These are phyloP conservation scores for Boletus subcaerulescens DNA, from an alignment of 768 basidiomycete genomes.

Conservation along the genomic window DNA sequence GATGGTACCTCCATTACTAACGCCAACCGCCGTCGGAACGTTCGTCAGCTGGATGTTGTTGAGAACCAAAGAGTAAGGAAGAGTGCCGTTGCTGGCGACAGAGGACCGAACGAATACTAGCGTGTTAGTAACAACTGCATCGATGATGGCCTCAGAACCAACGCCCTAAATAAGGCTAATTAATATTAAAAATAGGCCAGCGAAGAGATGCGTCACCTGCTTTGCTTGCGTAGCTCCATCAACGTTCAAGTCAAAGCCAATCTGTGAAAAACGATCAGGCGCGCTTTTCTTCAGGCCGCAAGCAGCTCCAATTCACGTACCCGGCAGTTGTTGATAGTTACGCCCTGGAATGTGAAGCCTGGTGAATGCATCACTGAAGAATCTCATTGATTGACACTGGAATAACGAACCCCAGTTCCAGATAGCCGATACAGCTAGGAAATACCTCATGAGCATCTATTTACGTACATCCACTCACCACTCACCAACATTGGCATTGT, in stretches of 20 bases:
- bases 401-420: slow-evolving; percentile 43
- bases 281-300: background rate
- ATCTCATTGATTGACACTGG: background rate
- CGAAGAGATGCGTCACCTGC: slow-evolving; percentile 28
- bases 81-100: slow-evolving; percentile 14
- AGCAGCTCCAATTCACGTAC: background rate
- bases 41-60: slow-evolving; percentile 33
- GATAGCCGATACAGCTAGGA: slow-evolving; percentile 26
- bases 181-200: background rate
- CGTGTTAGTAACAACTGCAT: slow-evolving; percentile 45
- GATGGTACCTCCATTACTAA: slow-evolving; percentile 48
- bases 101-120: slow-evolving; percentile 32
- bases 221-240: slow-evolving; percentile 32
- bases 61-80: slow-evolving; percentile 33
- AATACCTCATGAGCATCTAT: background rate
- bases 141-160: slow-evolving; percentile 44
- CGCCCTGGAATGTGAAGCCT: slow-evolving; percentile 54
- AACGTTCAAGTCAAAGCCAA: slow-evolving; percentile 46
- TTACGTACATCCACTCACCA: background rate
- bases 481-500: slow-evolving; percentile 42
- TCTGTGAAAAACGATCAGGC: slow-evolving; percentile 10
- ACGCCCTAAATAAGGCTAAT: slow-evolving; percentile 30
- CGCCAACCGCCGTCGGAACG: slow-evolving; percentile 42
- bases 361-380: background rate
- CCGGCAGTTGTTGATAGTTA: slow-evolving; percentile 42